A percentile compares a stretch with the other conserved stretches of the same genome.
These are phyloP conservation scores for Alternaria triticina DNA, from an alignment of 2,329 filamentous ascomycete species.

Conservation along the genomic window DNA sequence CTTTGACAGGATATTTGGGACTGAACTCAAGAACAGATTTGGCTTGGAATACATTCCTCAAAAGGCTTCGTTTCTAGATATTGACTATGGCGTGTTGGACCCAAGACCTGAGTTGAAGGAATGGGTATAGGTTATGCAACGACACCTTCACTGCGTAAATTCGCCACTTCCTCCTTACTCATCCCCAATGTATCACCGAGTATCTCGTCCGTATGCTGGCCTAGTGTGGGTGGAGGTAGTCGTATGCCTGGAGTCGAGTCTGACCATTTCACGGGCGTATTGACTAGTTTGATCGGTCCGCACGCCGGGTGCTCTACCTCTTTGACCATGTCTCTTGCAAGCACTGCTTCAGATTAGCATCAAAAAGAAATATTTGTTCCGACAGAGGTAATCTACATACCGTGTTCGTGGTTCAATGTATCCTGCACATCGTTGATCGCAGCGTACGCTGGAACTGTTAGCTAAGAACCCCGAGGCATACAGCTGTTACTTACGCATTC, in stretches of 20 bases:
- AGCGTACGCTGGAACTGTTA: constrained; percentile 66
- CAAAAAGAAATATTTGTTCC: neutral
- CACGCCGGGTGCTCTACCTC: constrained; percentile 84
- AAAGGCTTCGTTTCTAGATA: no score
- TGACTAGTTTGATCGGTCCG: constrained; percentile 87
- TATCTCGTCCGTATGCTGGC: constrained; percentile 49
- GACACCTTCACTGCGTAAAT: constrained; percentile 43
- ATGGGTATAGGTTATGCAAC: constrained; percentile 31
- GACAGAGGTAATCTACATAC: constrained; percentile 52
- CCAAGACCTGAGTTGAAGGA: neutral
- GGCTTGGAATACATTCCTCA: neutral
- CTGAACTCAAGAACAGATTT: neutral
- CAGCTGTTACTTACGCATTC: constrained; percentile 65
- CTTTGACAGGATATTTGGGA: neutral
- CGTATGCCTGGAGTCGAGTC: constrained; percentile 78
- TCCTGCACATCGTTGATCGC: constrained; percentile 92
- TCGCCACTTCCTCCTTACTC: constrained; percentile 38
- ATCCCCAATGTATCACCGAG: constrained; percentile 40
- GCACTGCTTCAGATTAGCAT: constrained; percentile 51
- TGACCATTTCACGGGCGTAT: constrained; percentile 94
- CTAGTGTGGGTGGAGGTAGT: constrained; percentile 80
- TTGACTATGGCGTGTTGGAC: neutral
- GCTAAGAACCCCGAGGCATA: neutral
- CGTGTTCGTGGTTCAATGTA: constrained; percentile 84
- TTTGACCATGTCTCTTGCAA: constrained; percentile 85